A percentile compares a stretch with the other conserved stretches of the same genome.
Evolutionary conservation across 169 alveolate species (phyloP).

Genomic region (Plasmodium sp.): DNA sequence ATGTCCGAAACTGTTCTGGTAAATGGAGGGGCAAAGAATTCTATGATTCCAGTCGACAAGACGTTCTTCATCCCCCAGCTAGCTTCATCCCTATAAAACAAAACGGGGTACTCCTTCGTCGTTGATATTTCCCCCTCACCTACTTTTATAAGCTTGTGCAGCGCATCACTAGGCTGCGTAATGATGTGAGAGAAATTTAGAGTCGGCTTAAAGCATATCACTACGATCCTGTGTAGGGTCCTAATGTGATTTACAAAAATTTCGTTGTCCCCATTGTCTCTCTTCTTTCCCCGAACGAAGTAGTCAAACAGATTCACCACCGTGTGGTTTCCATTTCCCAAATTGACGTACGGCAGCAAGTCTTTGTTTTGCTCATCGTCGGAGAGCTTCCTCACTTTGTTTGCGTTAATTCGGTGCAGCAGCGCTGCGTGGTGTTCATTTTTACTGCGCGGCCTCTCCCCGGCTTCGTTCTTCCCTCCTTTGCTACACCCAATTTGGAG

Average conservation of each 20-base stretch:
- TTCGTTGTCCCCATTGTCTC: not conserved
- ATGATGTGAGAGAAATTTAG: conserved; percentile 25
- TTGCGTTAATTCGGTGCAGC: not conserved
- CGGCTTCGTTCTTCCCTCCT: not conserved
- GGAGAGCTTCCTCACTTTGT: conserved; percentile 1
- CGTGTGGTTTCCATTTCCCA: conserved; percentile 12
- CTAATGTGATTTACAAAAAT: not conserved
- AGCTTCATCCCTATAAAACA: conserved; percentile 3
- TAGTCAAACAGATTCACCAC: conserved; percentile 47
- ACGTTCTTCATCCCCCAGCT: conserved; percentile 42
- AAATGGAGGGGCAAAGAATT: conserved; percentile 25
- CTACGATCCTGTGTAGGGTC: conserved; percentile 15
- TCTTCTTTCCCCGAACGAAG: conserved; percentile 4
- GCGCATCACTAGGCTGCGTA: conserved; percentile 34
- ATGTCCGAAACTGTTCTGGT: not conserved
- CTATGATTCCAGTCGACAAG: conserved; percentile 17
- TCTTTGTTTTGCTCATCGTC: conserved; percentile 4
- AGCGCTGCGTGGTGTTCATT: not conserved
- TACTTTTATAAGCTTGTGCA: not conserved
- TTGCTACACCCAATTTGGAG: not conserved
- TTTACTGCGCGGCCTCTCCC: not conserved
- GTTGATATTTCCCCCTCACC: not conserved
- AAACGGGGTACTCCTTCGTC: not conserved
- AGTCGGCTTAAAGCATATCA: conserved; percentile 38
- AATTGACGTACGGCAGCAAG: conserved; percentile 2